A percentile compares a stretch with the other conserved stretches of the same genome.
Conservation (phyloP, 495 filamentous ascomycete species). For the Annulohypoxylon bovei region DNA sequence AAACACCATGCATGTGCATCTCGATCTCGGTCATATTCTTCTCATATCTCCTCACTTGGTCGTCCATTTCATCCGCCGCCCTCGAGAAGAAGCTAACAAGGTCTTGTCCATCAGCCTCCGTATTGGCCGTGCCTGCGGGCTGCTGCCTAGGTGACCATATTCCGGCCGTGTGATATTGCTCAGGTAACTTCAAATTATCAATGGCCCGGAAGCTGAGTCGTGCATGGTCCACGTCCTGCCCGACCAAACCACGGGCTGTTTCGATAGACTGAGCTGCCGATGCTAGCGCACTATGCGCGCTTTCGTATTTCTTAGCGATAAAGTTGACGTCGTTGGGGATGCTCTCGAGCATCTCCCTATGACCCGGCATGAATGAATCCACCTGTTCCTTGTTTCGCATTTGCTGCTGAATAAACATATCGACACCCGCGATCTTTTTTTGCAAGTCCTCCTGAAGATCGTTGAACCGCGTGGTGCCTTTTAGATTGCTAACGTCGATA, state of each 20-base stretch:
- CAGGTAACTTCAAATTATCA: conserved; percentile 77
- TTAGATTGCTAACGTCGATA: conserved; percentile 77
- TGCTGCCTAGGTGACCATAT: conserved; percentile 61
- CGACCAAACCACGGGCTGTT: conserved; percentile 68
- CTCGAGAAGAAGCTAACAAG: conserved; percentile 81
- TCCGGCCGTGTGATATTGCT: conserved; percentile 73
- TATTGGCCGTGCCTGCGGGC: conserved; percentile 44
- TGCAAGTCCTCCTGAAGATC: conserved; percentile 88
- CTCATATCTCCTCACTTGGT: conserved; percentile 72
- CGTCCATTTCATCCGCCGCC: conserved; percentile 75
- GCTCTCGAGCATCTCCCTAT: conserved; percentile 69
- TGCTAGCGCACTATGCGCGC: conserved; percentile 75
- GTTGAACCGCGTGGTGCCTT: conserved; percentile 87
- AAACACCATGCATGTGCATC: conserved; percentile 79
- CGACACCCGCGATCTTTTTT: conserved; percentile 75
- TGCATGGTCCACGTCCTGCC: conserved; percentile 75
- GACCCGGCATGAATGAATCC: conserved; percentile 69
- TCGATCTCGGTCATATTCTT: conserved; percentile 82
- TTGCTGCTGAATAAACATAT: conserved; percentile 75
- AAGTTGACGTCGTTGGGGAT: conserved; percentile 81
- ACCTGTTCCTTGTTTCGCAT: conserved; percentile 67
- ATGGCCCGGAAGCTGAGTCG: conserved; percentile 77
- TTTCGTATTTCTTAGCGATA: conserved; percentile 74
- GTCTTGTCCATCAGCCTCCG: conserved; percentile 69
- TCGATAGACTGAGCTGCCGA: conserved; percentile 78